Evolutionary conservation across 306 rosid genomes (phyloP).

Genomic region (Biancaea sappan): DNA sequence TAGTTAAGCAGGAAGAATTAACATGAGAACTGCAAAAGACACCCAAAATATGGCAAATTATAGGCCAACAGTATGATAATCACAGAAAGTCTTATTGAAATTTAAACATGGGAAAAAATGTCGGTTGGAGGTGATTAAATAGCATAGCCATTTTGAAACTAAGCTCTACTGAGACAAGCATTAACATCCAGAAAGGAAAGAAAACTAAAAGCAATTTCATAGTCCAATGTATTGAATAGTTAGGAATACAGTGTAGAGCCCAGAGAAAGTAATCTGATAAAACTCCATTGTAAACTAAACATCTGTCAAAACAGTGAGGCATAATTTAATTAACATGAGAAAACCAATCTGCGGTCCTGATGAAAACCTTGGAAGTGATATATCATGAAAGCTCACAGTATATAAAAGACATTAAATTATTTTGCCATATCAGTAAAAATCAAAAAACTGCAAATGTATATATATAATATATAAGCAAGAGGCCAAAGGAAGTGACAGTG

Average conservation of each 20-base stretch:
- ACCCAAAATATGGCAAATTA: constrained; percentile 23
- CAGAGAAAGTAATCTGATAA: neutral
- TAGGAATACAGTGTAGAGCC: neutral
- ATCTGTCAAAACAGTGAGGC: neutral
- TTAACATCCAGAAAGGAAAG: constrained; percentile 32
- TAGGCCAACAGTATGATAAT: constrained; percentile 20
- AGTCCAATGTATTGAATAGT: neutral
- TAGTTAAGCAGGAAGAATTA: constrained; percentile 47
- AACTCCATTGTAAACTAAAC: neutral
- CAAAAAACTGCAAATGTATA: neutral
- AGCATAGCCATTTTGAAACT: neutral
- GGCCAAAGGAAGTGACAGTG: constrained; percentile 6
- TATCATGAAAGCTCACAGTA: constrained; percentile 14
- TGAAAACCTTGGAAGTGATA: constrained; percentile 22
- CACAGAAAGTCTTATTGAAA: constrained; percentile 19
- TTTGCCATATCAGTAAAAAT: neutral
- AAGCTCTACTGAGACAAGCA: neutral
- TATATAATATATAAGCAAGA: constrained; percentile 3
- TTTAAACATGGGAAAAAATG: neutral
- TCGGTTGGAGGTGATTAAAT: neutral
- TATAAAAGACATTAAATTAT: neutral
- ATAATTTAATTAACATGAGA: neutral
- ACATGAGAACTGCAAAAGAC: constrained; percentile 52
- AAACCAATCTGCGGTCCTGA: constrained; percentile 11
- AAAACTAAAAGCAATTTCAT: neutral